These are phyloP conservation scores for Drosera spatulata DNA, from an alignment of 179 eudicot species.

Conservation along the genomic window DNA sequence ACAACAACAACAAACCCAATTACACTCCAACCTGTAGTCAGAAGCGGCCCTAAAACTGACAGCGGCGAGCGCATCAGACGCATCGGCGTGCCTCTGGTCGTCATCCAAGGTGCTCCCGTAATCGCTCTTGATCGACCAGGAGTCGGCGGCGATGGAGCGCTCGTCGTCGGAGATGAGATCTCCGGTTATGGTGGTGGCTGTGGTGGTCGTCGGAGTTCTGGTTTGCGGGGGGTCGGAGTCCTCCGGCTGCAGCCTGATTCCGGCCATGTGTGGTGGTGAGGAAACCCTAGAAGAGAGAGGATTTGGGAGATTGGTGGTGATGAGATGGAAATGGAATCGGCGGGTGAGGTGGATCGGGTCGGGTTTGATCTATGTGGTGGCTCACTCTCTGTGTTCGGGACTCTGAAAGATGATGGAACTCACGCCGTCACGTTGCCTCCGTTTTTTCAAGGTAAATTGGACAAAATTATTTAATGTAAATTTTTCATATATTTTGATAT, in stretches of 20 bases:
- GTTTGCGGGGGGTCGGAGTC: slow-evolving; percentile 30
- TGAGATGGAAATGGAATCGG: no score
- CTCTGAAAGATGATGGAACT: no score
- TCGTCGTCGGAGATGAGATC: slow-evolving; percentile 96
- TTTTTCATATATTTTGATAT: no score
- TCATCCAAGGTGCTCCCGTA: slow-evolving; percentile 93
- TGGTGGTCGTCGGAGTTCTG: slow-evolving; percentile 29
- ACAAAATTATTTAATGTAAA: no score
- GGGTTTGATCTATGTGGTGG: no score
- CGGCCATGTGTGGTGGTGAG: slow-evolving; percentile 21
- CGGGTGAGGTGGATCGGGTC: no score
- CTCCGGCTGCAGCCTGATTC: slow-evolving; percentile 35
- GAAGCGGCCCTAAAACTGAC: slow-evolving; percentile 58
- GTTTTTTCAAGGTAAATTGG: no score
- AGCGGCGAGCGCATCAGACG: slow-evolving; percentile 82
- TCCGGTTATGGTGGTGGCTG: slow-evolving; percentile 1
- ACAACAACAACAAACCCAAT: no score
- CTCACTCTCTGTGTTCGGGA: no score
- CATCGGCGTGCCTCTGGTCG: slow-evolving; percentile 96
- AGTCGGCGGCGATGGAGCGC: slow-evolving; percentile 87
- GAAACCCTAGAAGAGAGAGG: no score
- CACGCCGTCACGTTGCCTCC: no score
- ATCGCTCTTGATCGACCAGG: slow-evolving; percentile 96
- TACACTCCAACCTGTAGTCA: slow-evolving; percentile 52
- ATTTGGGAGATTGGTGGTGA: no score